These are phyloP conservation scores for Ammopiptanthus mongolicus DNA, from an alignment of 306 rosid genomes.

Conservation along the genomic window DNA sequence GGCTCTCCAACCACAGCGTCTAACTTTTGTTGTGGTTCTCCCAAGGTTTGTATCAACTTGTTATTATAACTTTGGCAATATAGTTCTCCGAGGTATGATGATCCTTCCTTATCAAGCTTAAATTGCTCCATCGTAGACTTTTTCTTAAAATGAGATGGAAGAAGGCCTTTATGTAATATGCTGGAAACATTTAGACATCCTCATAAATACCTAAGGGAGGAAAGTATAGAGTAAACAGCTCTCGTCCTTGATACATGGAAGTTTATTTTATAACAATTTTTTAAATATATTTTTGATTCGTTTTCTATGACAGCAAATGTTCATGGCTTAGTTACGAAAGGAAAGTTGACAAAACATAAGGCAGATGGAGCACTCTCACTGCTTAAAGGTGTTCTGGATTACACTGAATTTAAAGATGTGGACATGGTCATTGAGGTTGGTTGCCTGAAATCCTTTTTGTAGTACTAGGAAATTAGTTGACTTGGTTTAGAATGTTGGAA, in stretches of 20 bases:
- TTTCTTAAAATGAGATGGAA: not conserved
- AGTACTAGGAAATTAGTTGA: not conserved
- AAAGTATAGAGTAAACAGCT: not conserved
- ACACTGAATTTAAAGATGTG: conserved; percentile 72
- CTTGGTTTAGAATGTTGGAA: not conserved
- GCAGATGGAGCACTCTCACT: conserved; percentile 55
- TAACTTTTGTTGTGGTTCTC: no score
- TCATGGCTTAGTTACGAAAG: conserved; percentile 53
- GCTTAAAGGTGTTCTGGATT: conserved; percentile 85
- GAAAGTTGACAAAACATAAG: conserved; percentile 66
- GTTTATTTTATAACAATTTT: not conserved
- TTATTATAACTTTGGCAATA: not conserved
- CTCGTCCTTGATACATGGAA: not conserved
- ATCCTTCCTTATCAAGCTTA: not conserved
- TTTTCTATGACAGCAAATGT: conserved; percentile 60
- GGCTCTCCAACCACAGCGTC: no score
- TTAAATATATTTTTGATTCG: conserved; percentile 4
- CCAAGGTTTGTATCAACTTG: not conserved
- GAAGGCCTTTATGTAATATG: not conserved
- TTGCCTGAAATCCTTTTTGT: conserved; percentile 14
- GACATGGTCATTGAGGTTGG: conserved; percentile 94
- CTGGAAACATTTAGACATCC: not conserved
- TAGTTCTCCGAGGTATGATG: not conserved
- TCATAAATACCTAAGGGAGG: not conserved
- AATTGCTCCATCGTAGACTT: not conserved